Evolutionary conservation across 148 eudicot genomes (phyloP), one percentile per base, ranked within the genome.

Genomic region (Tetragonia tetragonoides): DNA sequence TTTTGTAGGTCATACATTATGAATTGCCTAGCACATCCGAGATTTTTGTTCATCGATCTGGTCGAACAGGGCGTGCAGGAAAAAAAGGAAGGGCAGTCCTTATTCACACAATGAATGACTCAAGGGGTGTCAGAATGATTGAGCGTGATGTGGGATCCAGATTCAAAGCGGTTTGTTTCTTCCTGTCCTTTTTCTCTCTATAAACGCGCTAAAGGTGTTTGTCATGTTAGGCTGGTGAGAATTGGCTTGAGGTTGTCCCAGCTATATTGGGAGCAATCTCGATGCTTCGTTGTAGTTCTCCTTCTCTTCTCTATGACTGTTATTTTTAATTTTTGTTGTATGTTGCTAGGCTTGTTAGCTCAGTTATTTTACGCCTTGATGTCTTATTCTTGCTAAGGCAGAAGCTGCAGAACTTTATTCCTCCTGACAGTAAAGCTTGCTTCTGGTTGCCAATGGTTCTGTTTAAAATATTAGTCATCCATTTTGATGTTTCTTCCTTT

Each of bases 31-130:
- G 68, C 81, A 81, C 89, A 54, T 90, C 99, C 3, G 99, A 95
- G 88, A 87, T 82, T 15, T 95, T 95, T 81, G 99, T 95, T 70
- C 99, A 95, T 81, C 94, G 99, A 40, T 88, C 99, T 77, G 99
- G 99, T 37, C 90, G 99, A 51, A 95, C 99, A 53, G 99, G 99
- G 17, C 99, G 99, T 85, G 99, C 99, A 84, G 99, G 99, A 69
- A 95, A 95, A 87, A 93, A 95, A 77, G 99, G 99, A 78, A 88
- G 63, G 78, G 97, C 97, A 20, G 89, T 95, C 81, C 87, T 93
- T n/a, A 83, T 95, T 54, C 80, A 92, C 82, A 78, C 97, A 28
- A 41, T 74, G 23, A 82, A 85, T 60, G 85, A 95, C 66, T 16
- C 62, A 63, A 89, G 97, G 85, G 88, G 89, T 40, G 92, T 88